Evolutionary conservation across 371 early-diverging fungal species (phyloP).

Genomic region (Mortierella sp.): DNA sequence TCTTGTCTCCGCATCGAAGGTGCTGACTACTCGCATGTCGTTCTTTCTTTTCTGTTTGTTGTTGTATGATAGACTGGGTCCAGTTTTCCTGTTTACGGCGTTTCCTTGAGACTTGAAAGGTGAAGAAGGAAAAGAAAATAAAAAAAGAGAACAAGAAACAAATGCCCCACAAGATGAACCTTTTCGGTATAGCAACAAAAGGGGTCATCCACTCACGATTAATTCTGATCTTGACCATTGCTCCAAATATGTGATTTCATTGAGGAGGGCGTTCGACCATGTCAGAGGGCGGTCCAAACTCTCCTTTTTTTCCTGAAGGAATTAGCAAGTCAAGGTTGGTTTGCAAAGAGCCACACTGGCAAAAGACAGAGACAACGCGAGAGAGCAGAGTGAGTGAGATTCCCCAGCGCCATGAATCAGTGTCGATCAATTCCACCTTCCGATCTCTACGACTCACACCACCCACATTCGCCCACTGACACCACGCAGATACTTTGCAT

Average conservation of each 20-base stretch:
- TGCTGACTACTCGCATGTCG: not conserved
- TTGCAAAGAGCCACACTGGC: not conserved
- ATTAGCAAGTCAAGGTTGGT: too few relatives aligned
- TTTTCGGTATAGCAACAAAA: too few relatives aligned
- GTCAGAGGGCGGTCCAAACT: not conserved
- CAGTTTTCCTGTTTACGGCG: conserved; percentile 49
- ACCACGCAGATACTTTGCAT: not conserved
- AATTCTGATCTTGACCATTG: conserved; percentile 13
- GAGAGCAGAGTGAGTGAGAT: not conserved
- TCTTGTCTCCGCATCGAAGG: not conserved
- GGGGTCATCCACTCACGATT: not conserved
- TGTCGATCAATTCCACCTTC: conserved; percentile 39
- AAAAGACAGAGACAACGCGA: too few relatives aligned
- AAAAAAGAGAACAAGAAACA: not conserved
- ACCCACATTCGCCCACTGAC: too few relatives aligned
- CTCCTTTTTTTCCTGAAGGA: not conserved
- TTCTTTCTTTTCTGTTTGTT: not conserved
- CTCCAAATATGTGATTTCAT: not conserved
- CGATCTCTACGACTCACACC: conserved; percentile 22
- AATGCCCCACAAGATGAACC: not conserved
- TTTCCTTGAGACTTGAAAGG: conserved; percentile 42
- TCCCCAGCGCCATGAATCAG: not conserved
- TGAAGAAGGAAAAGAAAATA: conserved; percentile 4
- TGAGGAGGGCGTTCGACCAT: not conserved
- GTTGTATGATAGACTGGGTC: conserved; percentile 37